phyloP scores from a whole-genome alignment of 73 alveolate species.

The Tetrahymena thermophila region DNA sequence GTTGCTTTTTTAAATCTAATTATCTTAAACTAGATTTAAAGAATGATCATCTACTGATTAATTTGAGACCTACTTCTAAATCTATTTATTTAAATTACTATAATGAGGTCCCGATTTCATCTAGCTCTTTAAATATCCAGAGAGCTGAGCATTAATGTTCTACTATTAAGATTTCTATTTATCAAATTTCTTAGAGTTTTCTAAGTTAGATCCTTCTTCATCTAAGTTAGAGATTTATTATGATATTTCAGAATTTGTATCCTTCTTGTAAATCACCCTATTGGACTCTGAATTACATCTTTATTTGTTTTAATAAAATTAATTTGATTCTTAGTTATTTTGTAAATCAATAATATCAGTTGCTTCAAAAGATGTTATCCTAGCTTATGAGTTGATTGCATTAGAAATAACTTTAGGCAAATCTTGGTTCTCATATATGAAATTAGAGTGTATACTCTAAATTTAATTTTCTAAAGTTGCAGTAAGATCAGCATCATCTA shows the following conservation, averaged over 20 bases:
- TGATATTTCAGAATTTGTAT: not conserved
- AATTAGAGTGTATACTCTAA: not conserved
- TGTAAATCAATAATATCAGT: not conserved
- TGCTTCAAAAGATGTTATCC: not conserved
- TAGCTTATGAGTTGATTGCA: not conserved
- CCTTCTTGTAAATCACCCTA: not conserved
- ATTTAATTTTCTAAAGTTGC: not conserved
- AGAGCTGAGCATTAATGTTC: not conserved
- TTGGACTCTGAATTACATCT: not conserved
- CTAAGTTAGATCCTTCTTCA: not conserved
- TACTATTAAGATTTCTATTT: too few species aligned
- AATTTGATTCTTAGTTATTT: not conserved
- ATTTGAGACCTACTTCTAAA: not conserved
- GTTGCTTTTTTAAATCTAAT: too few species aligned
- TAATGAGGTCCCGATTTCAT: not conserved
- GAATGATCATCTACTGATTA: not conserved
- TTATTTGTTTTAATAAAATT: too few species aligned
- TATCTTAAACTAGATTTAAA: not conserved
- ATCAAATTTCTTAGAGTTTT: not conserved
- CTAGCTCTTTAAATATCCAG: not conserved
- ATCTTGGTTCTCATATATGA: not conserved
- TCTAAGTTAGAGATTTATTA: not conserved
- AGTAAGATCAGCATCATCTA: not conserved
- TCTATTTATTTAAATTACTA: too few species aligned
- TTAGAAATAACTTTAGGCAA: not conserved